phyloP scores from a whole-genome alignment of 1,284 basidiomycete genomes.

The Irpex sp. region DNA sequence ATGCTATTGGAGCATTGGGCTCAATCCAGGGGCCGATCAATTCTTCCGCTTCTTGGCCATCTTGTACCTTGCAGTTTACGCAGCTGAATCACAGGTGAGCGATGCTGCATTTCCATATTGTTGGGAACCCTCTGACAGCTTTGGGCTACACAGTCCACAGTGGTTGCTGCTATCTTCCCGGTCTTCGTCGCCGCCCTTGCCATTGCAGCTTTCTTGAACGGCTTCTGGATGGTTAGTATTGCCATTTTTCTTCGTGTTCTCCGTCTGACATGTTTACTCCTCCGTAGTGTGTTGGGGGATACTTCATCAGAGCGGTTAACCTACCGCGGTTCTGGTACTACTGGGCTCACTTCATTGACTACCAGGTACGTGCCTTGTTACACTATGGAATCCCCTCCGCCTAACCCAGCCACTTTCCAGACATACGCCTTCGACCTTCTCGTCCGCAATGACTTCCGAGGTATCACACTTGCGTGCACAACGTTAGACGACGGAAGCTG shows the following conservation, averaged over 20 bases:
- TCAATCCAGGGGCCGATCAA: conserved; percentile 42
- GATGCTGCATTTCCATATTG: not conserved
- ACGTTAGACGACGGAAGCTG: conserved; percentile 23
- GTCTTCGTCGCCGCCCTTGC: conserved; percentile 63
- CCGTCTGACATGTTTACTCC: not conserved
- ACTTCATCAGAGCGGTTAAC: conserved; percentile 46
- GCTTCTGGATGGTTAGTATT: conserved; percentile 54
- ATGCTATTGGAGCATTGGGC: conserved; percentile 37
- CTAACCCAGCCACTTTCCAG: not conserved
- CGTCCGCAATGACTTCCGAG: conserved; percentile 47
- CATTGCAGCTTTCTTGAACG: conserved; percentile 53
- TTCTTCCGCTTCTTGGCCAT: conserved; percentile 57
- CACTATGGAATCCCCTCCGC: not conserved
- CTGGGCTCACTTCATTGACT: conserved; percentile 54
- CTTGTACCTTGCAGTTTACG: conserved; percentile 53
- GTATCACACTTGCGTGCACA: conserved; percentile 42
- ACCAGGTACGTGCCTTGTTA: conserved; percentile 20
- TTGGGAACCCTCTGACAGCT: not conserved
- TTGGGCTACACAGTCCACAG: conserved; percentile 26
- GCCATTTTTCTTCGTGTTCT: not conserved
- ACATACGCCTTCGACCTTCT: conserved; percentile 41
- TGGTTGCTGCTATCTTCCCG: conserved; percentile 51
- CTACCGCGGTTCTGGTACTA: conserved; percentile 58
- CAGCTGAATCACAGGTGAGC: conserved; percentile 50
- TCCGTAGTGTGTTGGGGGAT: conserved; percentile 30